Base-by-base conservation (phyloP, 192 early-diverging fungal species). In the Haplosporangium gracile region DNA sequence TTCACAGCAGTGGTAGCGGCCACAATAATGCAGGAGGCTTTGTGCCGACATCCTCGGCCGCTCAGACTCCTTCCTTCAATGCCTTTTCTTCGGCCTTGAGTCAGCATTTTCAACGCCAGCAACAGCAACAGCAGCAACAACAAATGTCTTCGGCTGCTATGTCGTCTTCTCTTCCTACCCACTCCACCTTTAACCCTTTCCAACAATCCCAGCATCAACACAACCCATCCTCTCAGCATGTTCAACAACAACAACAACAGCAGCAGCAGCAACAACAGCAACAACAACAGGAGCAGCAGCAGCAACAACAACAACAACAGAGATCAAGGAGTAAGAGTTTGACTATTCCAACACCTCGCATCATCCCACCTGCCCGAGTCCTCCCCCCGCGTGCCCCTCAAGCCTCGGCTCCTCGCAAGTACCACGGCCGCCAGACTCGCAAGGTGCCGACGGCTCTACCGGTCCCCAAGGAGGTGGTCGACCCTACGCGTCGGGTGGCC, bases 401-500 rank as follows among this genome's bases (percentile, higher is more conserved):
- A 43, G 78, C 84, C 0, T 86, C 84, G 49, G 84, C 84, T 1
- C 84, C 84, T 22, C 84, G 84, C 40, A 80, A 81, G 53, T 86
- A 86, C 36, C 84, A 81, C 24, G 84, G 84, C 43, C 78, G 84
- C 68, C 84, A 86, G 71, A 86, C 79, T 26, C 84, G 84, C 51
- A 86, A 86, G 72, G 24, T 78, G 26, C 79, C 84, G 0, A 70
- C 11, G 0, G 69, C 75, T 24, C 16, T 36, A 7, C 68, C 78
- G 16, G 32, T 32, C 0, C 42, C 77, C 16, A 86, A 86, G 34
- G 84, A 86, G 7, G 60, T 69, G 18, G 40, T 81, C 1, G 84
- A 77, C 47, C 88, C 88, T 5, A 86, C 81, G 32, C 89, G 89
- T 36, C 75, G 89, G 24, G 77, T 88, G 2, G 89, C 89, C 1